These are phyloP conservation scores for Colletotrichum karsti DNA, from an alignment of 2,329 filamentous ascomycete genomes.

Conservation along the genomic window DNA sequence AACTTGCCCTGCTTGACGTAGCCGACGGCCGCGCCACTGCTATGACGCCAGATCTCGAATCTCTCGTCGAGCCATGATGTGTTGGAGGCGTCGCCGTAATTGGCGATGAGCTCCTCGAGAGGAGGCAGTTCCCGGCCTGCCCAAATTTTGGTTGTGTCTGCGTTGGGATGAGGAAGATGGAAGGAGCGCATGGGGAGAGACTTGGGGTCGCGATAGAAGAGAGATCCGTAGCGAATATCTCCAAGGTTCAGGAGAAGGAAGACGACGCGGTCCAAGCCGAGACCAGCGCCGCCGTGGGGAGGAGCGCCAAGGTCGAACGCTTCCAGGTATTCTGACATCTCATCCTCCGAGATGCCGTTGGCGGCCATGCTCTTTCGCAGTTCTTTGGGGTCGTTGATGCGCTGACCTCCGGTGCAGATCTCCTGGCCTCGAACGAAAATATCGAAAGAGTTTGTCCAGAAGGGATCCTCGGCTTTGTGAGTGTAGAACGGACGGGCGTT, in stretches of 20 bases:
- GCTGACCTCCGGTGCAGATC: constrained; percentile 90
- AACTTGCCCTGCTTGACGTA: constrained; percentile 82
- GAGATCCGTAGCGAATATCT: constrained; percentile 86
- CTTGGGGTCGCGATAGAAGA: constrained; percentile 90
- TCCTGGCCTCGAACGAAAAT: constrained; percentile 95
- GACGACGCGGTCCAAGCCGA: constrained; percentile 88
- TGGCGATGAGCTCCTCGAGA: constrained; percentile 88
- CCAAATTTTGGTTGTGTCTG: constrained; percentile 70
- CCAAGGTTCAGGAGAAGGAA: constrained; percentile 87
- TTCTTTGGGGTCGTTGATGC: constrained; percentile 82
- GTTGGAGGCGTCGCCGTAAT: constrained; percentile 94
- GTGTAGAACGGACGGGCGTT: constrained; percentile 91
- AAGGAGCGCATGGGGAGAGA: constrained; percentile 75
- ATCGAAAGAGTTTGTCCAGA: constrained; percentile 90
- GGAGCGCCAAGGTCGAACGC: constrained; percentile 90
- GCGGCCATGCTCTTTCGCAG: constrained; percentile 81
- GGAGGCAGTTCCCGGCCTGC: constrained; percentile 65
- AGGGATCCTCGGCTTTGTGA: constrained; percentile 78
- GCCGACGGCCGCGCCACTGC: constrained; percentile 84
- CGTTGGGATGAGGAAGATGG: constrained; percentile 84
- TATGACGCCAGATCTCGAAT: constrained; percentile 88
- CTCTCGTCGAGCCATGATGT: constrained; percentile 93
- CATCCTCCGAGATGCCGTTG: constrained; percentile 78
- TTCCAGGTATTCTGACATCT: constrained; percentile 90
- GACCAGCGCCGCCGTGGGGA: constrained; percentile 88